Base-by-base conservation (phyloP, 352 stramenopile genomes). In the Blastocystis sp. region DNA sequence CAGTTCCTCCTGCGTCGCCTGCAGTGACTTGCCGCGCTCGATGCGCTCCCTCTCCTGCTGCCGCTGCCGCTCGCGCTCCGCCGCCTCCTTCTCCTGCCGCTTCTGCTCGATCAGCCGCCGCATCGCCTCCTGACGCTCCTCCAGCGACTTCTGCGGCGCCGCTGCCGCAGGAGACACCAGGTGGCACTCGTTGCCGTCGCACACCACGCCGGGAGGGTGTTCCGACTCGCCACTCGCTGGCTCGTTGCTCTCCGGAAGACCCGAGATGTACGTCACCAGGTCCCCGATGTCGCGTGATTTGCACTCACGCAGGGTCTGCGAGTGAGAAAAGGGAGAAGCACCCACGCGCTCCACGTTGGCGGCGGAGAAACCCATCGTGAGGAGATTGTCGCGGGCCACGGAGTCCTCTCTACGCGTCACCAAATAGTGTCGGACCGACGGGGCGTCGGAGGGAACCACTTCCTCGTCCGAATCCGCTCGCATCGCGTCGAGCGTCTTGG, bases 321-420 rank as follows among this genome's bases (percentile, higher is more conserved):
- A 0, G 16, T 38, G 11, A 78, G 14, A 0, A 34, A 18, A 9
- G 16, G 8, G 57, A 44, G 2, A 16, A 27, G 36, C 0, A 0
- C 6, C 14, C 7, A 59, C 67, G 36, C 38, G 27, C 21, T 78
- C 67, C 18, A 78, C 67, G 18, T 78, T 57, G 4, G 40, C 36
- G 29, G 40, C 46, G 32, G 67, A 59, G 27, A 78, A 78, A 46
- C 67, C 67, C 67, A 78, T 78, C 21, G 67, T 56, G 29, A 78
- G 67, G 9, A 78, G 42, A 8, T 27, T 78, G 32, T 78, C 67
- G 8, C 67, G 67, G 4, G 57, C 6, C 18, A 40, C 46, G 57
- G 34, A 16, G 38, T 78, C 42, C 6, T 61, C 67, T 32, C 38
- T 76, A 76, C 36, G n/a, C 21, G 18, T 48, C 40, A 76, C n/a